Base-by-base conservation (phyloP, 2,329 filamentous ascomycete species). In the Colletotrichum shisoi region DNA sequence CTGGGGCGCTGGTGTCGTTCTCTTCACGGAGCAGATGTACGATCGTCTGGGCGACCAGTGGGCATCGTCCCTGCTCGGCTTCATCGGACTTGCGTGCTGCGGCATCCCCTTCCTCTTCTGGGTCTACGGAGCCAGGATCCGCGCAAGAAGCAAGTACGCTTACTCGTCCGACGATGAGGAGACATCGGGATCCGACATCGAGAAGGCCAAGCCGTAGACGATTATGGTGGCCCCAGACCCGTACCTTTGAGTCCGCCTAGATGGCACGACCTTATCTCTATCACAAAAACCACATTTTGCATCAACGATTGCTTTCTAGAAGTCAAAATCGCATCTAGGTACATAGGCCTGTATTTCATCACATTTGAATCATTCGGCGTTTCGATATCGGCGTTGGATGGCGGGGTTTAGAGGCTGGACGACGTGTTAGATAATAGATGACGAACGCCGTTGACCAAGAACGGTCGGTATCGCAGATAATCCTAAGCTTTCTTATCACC, bases 11-110 rank as follows among this genome's bases (percentile, higher is more conserved):
- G 84, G 79, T 1, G 87, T 89, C 1, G 91, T 94, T 0, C 84
- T 96, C 1, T 95, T 95, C 78, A 94, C 92, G 0, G 83, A 85
- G 70, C 91, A 94, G 77, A 94, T 95, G 91, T 93, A 92, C 77
- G 76, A 83, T 54, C 84, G 88, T 2, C 82, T 94, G 15, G 88
- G 88, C 9, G 84, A 93, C 76, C 87, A 92, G 75, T 94, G 92
- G 91, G 92, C 92, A 0, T 88, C 87, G 57, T 84, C 85, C 0
- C 82, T 95, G 11, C 79, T 95, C 9, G 91, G 85, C 0, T 94
- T 94, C 72, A 83, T 96, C 71, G 87, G 85, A 17, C 79, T 96
- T 6, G 89, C 86, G 0, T 96, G 92, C 80, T 96, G 92, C 76
- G 86, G 83, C 0, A 96, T 96, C 71, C 93, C 93, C 0, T 96